Base-by-base conservation (phyloP, 2,329 filamentous ascomycete genomes). In the Ophiocordyceps polyrhachis-furcata region DNA sequence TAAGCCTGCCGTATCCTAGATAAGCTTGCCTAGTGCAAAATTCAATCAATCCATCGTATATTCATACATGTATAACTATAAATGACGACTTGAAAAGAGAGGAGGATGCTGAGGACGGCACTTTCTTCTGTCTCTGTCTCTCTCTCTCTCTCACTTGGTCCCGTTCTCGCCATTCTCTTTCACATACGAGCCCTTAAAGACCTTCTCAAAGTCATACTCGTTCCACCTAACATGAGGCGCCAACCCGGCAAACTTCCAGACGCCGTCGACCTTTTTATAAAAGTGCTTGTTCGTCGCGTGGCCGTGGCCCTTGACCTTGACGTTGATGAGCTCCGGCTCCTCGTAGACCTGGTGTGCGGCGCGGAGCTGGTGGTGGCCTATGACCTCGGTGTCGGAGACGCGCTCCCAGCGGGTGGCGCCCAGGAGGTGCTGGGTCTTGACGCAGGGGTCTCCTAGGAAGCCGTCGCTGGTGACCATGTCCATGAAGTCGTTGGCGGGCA, bases 381-480 rank as follows among this genome's bases (percentile, higher is more conserved):
- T 65, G 47, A 74, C 69, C 48, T 70, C 64, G 48, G 60, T 59
- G 45, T 69, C 66, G 25, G 54, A 56, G 13, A 64, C 62, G 57
- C 70, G 67, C 55, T 67, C 65, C 69, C 69, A 74, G 50, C 62
- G 62, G 31, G 65, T 66, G 47, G 64, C 67, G 49, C 71, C 71
- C 51, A 74, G 66, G 55, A 73, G 70, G 57, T 75, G 71, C 59
- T 75, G 71, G 19, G 71, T 75, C 59, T 66, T 71, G 51, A 75
- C 62, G 19, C 64, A 59, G 19, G 63, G 63, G 58, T 73, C 66
- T 51, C 71, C 71, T n/a, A 75, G 67, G 23, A 75, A 70, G 13
- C 62, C 56, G 2, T 62, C 61, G 56, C 67, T 63, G 1, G 69
- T 72, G 3, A 67, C 69, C 67, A 74, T 70, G 42, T 53, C 54